Evolutionary conservation across 495 filamentous ascomycete species (phyloP), one percentile per base, ranked within the genome.

Genomic region (Talaromyces wortmannii): DNA sequence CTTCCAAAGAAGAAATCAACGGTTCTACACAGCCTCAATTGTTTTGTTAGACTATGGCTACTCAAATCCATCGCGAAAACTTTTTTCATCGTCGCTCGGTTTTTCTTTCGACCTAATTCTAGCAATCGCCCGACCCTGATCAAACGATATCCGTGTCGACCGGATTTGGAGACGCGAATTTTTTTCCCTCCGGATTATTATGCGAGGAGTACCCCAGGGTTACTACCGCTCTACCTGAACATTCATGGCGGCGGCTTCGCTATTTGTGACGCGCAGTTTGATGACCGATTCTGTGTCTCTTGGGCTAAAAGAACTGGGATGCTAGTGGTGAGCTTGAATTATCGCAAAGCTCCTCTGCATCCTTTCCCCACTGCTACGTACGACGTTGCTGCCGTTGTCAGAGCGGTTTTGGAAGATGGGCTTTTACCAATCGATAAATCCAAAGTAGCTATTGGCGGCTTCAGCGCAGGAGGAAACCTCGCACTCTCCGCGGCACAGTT

Each of bases 171-270:
- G 32, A 59, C 61, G 15, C 66, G 69, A 18, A 57, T 74, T 50
- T 74, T 71, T 59, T 64, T 66, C 53, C 23, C 23, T 23, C 69
- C 69, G 29, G 61, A 56, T 10, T 56, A 55, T 11, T 68, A 70
- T 47, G 56, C 60, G 43, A 51, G 58, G 31, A 64, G 55, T 17
- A 50, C 62, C 17, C 55, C 44, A 31, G 2, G 56, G 13, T 55
- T 53, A 2, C 60, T 71, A 0, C 68, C 71, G 4, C 56, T 72
- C 4, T 73, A 72, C 52, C 36, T 75, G 3, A 58, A 72, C 53
- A 63, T 75, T 43, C 71, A 75, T 48, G 71, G 71, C 45, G 71
- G 71, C 1, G 71, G 70, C 3, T 72, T 73, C 45, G 65, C 60
- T 1, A 0, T 75, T 5, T 36, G 45, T 36, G 52, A 61, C 36